Evolutionary conservation across 106 monocot genomes (phyloP), one percentile per base, ranked within the genome.

Genomic region (Triglochin maritima): DNA sequence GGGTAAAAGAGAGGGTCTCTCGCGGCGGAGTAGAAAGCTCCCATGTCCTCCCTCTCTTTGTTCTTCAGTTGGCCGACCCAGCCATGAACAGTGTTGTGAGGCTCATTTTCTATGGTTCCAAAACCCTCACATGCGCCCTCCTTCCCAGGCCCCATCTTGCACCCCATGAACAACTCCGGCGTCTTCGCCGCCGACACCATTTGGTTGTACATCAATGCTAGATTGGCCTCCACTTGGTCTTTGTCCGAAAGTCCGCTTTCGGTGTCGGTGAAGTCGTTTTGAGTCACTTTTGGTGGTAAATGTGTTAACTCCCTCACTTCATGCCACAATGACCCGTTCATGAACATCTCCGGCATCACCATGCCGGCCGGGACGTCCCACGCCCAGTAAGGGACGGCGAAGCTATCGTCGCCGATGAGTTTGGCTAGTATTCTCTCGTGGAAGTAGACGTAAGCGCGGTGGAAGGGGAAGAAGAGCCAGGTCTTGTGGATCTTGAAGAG

Each of bases 171-270:
- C 13, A 81, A 67, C 61, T 71, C 67, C 3, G 67, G 10, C 15
- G 47, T 67, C 11, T 41, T 60, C n/a, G 74, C 79, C 9, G 50
- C 64, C 6, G 81, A 62, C 14, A 74, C 65, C 71, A 81, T 76
- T 72, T 76, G 81, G 15, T 63, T 65, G 58, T 89, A 81, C 86
- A 89, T 86, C 65, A 86, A 55, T 15, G 63, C 65, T 6, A 89
- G 79, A 69, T 89, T 89, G 16, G 67, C 56, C 2, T 74, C 44
- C 42, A 86, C 72, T 15, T 62, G 80, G 57, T 79, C 55, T 2
- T 60, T 47, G 0, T 49, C 9, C 43, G 67, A 55, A 29, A 57
- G 16, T 47, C 44, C 14, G 15, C 10, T 17, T 14, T 64, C 16
- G 9, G 13, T 54, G 41, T 58, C 55, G 50, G n/a, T 14, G 50